Evolutionary conservation across 163 green algal genomes (phyloP).

Genomic region (Trebouxia gelatinosa): DNA sequence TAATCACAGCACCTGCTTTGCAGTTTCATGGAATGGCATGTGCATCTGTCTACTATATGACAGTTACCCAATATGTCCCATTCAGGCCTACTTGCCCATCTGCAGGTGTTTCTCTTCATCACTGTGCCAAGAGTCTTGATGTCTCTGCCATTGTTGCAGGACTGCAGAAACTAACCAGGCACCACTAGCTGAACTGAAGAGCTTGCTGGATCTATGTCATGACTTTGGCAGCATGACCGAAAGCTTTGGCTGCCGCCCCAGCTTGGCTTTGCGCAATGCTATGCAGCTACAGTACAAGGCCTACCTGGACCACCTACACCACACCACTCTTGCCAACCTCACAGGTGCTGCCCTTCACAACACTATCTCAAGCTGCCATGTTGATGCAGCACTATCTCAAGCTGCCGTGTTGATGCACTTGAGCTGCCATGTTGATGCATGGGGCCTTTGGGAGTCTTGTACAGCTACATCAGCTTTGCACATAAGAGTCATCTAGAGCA

Average conservation of each 20-base stretch:
- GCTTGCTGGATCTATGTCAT: conserved; percentile 39
- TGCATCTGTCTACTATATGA: too few species aligned
- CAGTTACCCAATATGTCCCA: too few species aligned
- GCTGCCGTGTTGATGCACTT: background rate
- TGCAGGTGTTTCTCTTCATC: too few species aligned
- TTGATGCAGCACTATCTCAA: background rate
- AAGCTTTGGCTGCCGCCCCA: conserved; percentile 20
- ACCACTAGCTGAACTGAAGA: conserved; percentile 40
- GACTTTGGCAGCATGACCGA: conserved; percentile 32
- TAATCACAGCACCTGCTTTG: too few species aligned
- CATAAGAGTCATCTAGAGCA: too few species aligned
- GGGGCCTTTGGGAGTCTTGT: background rate
- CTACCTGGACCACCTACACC: conserved; percentile 64
- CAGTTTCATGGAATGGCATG: too few species aligned
- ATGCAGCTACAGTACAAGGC: conserved; percentile 62
- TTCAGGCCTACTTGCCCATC: too few species aligned
- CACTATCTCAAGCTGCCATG: background rate
- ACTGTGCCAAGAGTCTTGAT: too few species aligned
- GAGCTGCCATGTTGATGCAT: background rate
- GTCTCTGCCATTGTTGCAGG: too few species aligned
- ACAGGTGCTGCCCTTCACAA: conserved; percentile 31
- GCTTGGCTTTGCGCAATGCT: conserved; percentile 32
- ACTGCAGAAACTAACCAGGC: conserved; percentile 12
- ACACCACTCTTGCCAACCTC: conserved; percentile 51
- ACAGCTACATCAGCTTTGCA: background rate